Evolutionary conservation across 495 filamentous ascomycete species (phyloP), one percentile per base, ranked within the genome.

Genomic region (Sporormia fimetaria): DNA sequence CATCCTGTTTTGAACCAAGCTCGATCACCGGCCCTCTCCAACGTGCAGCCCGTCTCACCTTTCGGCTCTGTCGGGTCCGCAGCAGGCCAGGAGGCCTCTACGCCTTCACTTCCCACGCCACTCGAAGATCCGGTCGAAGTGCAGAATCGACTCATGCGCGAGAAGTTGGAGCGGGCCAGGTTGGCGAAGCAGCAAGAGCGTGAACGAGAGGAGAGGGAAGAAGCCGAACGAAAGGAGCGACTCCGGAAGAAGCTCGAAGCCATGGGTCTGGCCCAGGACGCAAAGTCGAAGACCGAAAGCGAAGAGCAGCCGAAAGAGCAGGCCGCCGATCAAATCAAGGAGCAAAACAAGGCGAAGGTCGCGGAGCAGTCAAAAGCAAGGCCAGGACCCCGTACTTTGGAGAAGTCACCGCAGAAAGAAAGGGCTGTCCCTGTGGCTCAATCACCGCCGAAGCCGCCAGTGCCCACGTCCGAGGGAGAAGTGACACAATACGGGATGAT

Each of bases 131-230:
- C 57, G 14, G 47, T 77, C 37, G 77, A 71, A 33, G 54, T 73
- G 24, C 90, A 96, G 57, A 78, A 86, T 59, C 75, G 74, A 29
- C 65, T 94, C 11, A 96, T 96, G 90, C 78, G 74, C 37, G 81
- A 88, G 52, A 77, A 77, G 37, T 70, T 80, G 16, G 72, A 90
- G 37, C 40, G 36, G 10, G 46, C 41, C 3, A 51, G 55, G 51
- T 63, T 78, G 40, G 87, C 83, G 8, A 77, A 78, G 49, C 81
- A 83, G 59, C 78, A 87, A 30, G 71, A 78, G 44, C 57, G 78
- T 40, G 87, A 95, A 42, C 71, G 90, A 52, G 87, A 94, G 51
- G 81, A 78, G 24, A 70, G 67, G 37, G 81, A 88, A 54, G 83
- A 90, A 56, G 77, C 79, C 9, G 90, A 71, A 14, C 78, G 72